A percentile compares a stretch with the other conserved stretches of the same genome.
These are phyloP conservation scores for Phaeophleospora eucalypticola DNA, from an alignment of 2,329 filamentous ascomycete genomes.

Conservation along the genomic window DNA sequence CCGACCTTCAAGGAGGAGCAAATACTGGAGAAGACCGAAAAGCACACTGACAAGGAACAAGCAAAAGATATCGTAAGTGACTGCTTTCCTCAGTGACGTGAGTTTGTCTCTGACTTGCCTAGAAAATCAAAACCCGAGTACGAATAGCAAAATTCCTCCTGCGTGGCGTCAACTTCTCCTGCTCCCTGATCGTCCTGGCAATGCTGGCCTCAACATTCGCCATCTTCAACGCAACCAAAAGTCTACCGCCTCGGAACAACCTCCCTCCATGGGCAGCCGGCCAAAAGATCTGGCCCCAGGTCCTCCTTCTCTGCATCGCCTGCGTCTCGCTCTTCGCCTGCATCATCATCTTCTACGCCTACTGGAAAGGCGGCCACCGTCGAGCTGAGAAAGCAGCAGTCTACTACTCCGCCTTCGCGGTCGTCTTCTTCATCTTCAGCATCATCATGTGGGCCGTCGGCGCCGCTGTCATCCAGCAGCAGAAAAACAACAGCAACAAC, in stretches of 20 bases:
- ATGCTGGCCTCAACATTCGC: constrained; percentile 84
- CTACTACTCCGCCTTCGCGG: constrained; percentile 92
- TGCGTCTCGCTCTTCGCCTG: constrained; percentile 77
- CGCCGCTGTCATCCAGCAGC: constrained; percentile 76
- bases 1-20: constrained; percentile 90
- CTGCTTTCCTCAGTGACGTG: no score
- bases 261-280: constrained; percentile 78
- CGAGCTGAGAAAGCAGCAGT: constrained; percentile 88
- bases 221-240: constrained; percentile 86
- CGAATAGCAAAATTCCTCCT: constrained; percentile 91
- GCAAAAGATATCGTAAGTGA: constrained; percentile 75
- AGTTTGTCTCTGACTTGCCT: constrained; percentile 35
- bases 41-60: constrained; percentile 78
- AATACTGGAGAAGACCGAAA: constrained; percentile 77
- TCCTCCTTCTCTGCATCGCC: constrained; percentile 72
- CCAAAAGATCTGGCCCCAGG: constrained; percentile 85
- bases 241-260: constrained; percentile 69
- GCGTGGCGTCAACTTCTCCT: constrained; percentile 94
- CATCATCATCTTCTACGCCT: constrained; percentile 74
- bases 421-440: constrained; percentile 89
- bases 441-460: constrained; percentile 89
- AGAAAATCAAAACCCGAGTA: constrained; percentile 92
- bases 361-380: constrained; percentile 82
- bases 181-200: constrained; percentile 86
- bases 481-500: constrained; percentile 66